Percentiles rank a stretch among this genome's conserved stretches.
These are phyloP conservation scores for Picea engelmannii DNA, from an alignment of 83 land plant genomes.

Conservation along the genomic window DNA sequence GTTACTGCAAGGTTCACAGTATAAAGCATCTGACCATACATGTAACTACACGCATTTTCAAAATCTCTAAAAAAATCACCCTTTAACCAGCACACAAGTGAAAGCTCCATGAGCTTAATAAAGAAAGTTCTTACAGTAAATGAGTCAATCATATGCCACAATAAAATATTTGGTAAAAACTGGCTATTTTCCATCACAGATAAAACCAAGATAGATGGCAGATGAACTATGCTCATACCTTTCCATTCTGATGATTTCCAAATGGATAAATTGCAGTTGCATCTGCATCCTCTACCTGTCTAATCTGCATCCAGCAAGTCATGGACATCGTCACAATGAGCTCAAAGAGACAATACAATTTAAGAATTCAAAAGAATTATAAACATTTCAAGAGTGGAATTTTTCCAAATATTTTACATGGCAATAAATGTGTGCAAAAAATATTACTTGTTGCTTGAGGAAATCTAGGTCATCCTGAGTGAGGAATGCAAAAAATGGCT, in stretches of 20 bases:
- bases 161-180: neutral
- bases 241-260: constrained; percentile 7
- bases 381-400: neutral
- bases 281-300: constrained; percentile 14
- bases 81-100: neutral
- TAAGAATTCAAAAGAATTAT: neutral
- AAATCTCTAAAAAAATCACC: neutral
- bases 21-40: neutral
- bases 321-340: neutral
- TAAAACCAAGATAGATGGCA: neutral
- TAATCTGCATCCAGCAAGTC: constrained; percentile 7
- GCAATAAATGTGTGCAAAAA: constrained; percentile 11
- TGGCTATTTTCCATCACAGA: neutral
- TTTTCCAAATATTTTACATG: neutral
- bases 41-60: neutral
- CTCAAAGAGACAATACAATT: constrained; percentile 4
- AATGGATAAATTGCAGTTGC: neutral
- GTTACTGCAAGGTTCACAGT: neutral
- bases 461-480: constrained; percentile 44
- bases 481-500: constrained; percentile 64
- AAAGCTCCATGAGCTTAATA: neutral
- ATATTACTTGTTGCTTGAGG: constrained; percentile 58
- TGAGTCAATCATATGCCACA: neutral
- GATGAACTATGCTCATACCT: constrained; percentile 8
- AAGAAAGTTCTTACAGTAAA: neutral